Evolutionary conservation across 2,329 filamentous ascomycete genomes (phyloP).

Genomic region (Xylariaceae sp.): DNA sequence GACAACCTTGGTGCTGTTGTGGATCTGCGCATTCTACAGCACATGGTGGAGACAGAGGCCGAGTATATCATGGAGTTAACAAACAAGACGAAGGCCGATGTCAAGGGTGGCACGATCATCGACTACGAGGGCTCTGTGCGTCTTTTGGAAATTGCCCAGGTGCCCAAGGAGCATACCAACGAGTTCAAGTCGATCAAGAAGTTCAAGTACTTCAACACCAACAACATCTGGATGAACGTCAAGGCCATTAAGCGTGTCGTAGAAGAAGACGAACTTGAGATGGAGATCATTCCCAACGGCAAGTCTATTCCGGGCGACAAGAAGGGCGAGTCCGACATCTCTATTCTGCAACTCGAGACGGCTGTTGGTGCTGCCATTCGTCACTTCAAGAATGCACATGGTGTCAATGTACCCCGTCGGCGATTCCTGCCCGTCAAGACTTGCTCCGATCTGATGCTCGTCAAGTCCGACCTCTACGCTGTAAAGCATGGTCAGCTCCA

Average conservation of each 20-base stretch:
- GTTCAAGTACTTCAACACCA: conserved; percentile 99
- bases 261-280: conserved; percentile 95
- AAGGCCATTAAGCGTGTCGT: conserved; percentile 97
- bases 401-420: conserved; percentile 95
- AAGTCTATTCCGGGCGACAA: conserved; percentile 98
- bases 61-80: conserved; percentile 99
- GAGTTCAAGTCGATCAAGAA: conserved; percentile 99
- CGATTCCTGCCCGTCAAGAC: conserved; percentile 99
- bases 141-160: conserved; percentile 96
- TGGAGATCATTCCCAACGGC: conserved; percentile 99
- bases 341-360: conserved; percentile 96
- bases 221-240: conserved; percentile 99
- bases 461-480: conserved; percentile 99
- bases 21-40: conserved; percentile 95
- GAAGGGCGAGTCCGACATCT: conserved; percentile 98
- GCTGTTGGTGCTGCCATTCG: conserved; percentile 97
- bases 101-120: conserved; percentile 99
- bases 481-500: conserved; percentile 97
- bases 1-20: conserved; percentile 98
- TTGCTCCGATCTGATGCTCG: conserved; percentile 97
- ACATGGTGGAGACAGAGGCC: conserved; percentile 96
- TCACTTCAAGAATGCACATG: conserved; percentile 97
- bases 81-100: conserved; percentile 99
- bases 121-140: conserved; percentile 97
- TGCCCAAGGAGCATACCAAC: conserved; percentile 99